phyloP scores from a whole-genome alignment of 306 rosid species.

The Canavalia ensiformis region DNA sequence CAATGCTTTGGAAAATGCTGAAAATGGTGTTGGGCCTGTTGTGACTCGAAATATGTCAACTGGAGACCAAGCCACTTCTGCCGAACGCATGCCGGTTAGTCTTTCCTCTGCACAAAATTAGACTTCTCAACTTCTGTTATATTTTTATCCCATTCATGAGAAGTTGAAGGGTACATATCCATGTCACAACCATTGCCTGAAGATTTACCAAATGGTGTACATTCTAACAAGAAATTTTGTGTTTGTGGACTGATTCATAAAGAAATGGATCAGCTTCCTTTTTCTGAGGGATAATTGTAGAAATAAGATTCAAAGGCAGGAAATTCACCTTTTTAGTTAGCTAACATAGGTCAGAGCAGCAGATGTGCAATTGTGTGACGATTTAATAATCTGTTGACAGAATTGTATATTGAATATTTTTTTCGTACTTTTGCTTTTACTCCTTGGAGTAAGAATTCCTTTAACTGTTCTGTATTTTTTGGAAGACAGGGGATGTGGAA shows the following conservation, averaged over 20 bases:
- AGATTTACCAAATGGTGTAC: slow-evolving; percentile 38
- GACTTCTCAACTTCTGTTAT: slow-evolving; percentile 47
- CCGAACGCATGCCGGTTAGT: slow-evolving; percentile 36
- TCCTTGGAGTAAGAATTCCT: neutral
- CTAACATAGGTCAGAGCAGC: slow-evolving; percentile 36
- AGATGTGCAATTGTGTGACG: slow-evolving; percentile 5
- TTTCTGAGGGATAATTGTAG: slow-evolving; percentile 11
- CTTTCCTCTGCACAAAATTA: slow-evolving; percentile 52
- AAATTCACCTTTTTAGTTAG: neutral
- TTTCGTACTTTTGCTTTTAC: neutral
- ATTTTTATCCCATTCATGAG: slow-evolving; percentile 57
- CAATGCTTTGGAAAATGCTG: slow-evolving; percentile 57
- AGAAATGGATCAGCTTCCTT: slow-evolving; percentile 32
- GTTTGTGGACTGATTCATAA: slow-evolving; percentile 46
- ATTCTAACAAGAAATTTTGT: slow-evolving; percentile 44
- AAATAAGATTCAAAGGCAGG: slow-evolving; percentile 36
- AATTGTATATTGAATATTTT: slow-evolving; percentile 7
- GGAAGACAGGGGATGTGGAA: neutral
- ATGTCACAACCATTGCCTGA: slow-evolving; percentile 39
- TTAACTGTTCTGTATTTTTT: neutral
- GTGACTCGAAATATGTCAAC: slow-evolving; percentile 41
- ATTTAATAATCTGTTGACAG: neutral
- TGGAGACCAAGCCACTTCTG: slow-evolving; percentile 36
- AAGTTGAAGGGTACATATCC: slow-evolving; percentile 43
- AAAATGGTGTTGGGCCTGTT: slow-evolving; percentile 52